A percentile compares a stretch with the other conserved stretches of the same genome.
These are phyloP conservation scores for Boletus tomentosulus DNA, from an alignment of 768 basidiomycete species.

Conservation along the genomic window DNA sequence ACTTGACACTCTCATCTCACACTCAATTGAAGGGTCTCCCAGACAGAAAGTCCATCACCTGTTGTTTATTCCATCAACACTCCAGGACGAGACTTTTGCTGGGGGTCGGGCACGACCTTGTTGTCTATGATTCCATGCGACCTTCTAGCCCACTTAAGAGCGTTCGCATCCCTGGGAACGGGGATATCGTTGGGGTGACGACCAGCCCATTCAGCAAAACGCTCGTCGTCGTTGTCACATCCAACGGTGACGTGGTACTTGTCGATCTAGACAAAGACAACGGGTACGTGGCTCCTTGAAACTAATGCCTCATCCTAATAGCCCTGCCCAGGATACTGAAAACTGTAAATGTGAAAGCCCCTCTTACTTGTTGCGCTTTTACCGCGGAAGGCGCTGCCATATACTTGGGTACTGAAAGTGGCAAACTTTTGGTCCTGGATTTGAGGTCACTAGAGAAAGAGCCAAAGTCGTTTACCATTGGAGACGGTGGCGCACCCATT, in stretches of 20 bases:
- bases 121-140: conserved; percentile 60
- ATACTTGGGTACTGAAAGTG: conserved; percentile 61
- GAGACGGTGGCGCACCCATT: conserved; percentile 44
- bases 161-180: conserved; percentile 45
- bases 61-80: conserved; percentile 62
- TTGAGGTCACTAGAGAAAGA: conserved; percentile 62
- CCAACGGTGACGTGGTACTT: conserved; percentile 50
- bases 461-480: conserved; percentile 51
- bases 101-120: conserved; percentile 45
- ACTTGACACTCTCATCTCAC: conserved; percentile 51
- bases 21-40: conserved; percentile 53
- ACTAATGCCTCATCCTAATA: neutral
- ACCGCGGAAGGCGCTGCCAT: conserved; percentile 66
- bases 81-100: conserved; percentile 58
- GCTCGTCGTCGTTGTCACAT: conserved; percentile 54
- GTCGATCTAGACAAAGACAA: conserved; percentile 76
- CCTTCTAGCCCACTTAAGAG: conserved; percentile 53
- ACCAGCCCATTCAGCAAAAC: conserved; percentile 78
- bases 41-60: conserved; percentile 35
- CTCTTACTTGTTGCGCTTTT: conserved; percentile 60
- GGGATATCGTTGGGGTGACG: conserved; percentile 52
- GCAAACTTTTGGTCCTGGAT: conserved; percentile 60
- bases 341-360: conserved; percentile 47
- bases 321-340: conserved; percentile 49
- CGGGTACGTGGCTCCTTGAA: conserved; percentile 39